Conservation (phyloP, 495 filamentous ascomycete genomes). For the Penicillium cataractarum region DNA sequence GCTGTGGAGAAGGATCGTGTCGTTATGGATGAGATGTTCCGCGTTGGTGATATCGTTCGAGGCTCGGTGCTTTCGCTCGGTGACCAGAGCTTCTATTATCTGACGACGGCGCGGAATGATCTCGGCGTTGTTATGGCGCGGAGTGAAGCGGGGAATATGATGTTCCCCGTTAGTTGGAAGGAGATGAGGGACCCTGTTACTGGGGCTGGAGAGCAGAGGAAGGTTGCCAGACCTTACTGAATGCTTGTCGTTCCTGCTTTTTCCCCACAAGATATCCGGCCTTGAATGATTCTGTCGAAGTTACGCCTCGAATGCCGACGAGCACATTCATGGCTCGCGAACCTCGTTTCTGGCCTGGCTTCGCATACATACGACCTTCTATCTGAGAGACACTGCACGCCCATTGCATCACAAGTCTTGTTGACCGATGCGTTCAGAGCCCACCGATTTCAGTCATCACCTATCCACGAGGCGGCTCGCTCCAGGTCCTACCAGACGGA, state of each 20-base stretch:
- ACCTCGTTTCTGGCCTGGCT: not conserved
- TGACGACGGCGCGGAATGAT: slow-evolving; percentile 86
- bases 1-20: slow-evolving; percentile 96
- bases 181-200: slow-evolving; percentile 85
- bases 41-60: slow-evolving; percentile 90
- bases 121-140: slow-evolving; percentile 92
- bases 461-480: not conserved
- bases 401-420: not conserved
- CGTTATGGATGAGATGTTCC: slow-evolving; percentile 85
- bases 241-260: not conserved
- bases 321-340: not conserved
- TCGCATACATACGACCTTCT: not conserved
- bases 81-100: slow-evolving; percentile 92
- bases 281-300: not conserved
- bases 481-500: not conserved
- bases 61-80: slow-evolving; percentile 89
- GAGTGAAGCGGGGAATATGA: slow-evolving; percentile 84
- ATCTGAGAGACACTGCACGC: not conserved
- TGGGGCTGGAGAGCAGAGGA: slow-evolving; percentile 77
- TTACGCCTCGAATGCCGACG: not conserved
- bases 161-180: slow-evolving; percentile 93
- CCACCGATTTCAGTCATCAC: not conserved
- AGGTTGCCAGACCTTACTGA: slow-evolving; percentile 93
- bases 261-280: not conserved
- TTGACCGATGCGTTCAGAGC: not conserved